phyloP scores from a whole-genome alignment of 1,284 basidiomycete species.

The Ustilago sp. region DNA sequence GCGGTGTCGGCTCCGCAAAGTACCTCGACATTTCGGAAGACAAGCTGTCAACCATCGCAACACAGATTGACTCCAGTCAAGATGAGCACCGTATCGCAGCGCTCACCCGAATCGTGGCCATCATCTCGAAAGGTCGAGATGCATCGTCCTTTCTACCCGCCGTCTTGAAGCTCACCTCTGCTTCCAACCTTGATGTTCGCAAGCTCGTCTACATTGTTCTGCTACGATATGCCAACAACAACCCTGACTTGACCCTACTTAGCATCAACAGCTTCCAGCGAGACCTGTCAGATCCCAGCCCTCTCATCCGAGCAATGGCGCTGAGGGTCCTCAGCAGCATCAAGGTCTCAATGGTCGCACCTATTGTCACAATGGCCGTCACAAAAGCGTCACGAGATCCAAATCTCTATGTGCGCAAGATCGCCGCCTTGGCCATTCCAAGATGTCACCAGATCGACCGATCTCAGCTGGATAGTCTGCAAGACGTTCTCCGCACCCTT shows the following conservation, averaged over 20 bases:
- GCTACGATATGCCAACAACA: constrained; percentile 80
- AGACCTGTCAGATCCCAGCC: constrained; percentile 90
- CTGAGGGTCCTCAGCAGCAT: constrained; percentile 92
- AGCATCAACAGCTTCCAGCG: constrained; percentile 99
- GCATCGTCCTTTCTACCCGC: constrained; percentile 79
- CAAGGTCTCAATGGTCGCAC: constrained; percentile 85
- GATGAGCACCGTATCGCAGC: constrained; percentile 64
- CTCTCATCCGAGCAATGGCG: constrained; percentile 88
- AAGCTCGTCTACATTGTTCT: constrained; percentile 99
- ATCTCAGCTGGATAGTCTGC: constrained; percentile 78
- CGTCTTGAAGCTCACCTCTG: constrained; percentile 67
- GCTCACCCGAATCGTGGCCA: constrained; percentile 62
- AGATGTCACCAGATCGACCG: constrained; percentile 77
- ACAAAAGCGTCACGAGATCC: constrained; percentile 89
- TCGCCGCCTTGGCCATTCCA: constrained; percentile 87
- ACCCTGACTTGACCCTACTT: constrained; percentile 89
- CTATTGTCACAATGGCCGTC: constrained; percentile 86
- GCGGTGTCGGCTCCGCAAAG: constrained; percentile 56
- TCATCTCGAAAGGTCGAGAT: constrained; percentile 91
- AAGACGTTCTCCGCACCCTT: constrained; percentile 80
- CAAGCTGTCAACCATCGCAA: constrained; percentile 52
- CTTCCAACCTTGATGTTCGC: constrained; percentile 82
- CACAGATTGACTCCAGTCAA: constrained; percentile 59
- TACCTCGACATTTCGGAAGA: constrained; percentile 64
- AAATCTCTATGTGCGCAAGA: constrained; percentile 93